phyloP scores from a whole-genome alignment of 176 grass and related monocot genomes.

The Calamus simplicifolius region DNA sequence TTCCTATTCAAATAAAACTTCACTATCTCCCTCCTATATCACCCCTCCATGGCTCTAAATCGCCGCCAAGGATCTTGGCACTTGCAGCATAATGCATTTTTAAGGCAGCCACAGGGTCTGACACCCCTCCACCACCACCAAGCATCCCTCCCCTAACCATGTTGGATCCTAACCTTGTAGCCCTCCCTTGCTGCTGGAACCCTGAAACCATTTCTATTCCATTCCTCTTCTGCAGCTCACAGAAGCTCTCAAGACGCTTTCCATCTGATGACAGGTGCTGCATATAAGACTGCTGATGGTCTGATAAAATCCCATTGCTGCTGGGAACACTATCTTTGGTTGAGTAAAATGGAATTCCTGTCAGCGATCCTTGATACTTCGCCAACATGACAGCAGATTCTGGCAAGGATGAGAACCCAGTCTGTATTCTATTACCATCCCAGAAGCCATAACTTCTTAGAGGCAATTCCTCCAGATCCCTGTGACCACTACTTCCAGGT shows the following conservation, averaged over 20 bases:
- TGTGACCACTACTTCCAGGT: constrained; percentile 12
- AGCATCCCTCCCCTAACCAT: constrained; percentile 31
- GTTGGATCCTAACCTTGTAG: constrained; percentile 23
- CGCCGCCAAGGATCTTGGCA: constrained; percentile 34
- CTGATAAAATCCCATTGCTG: constrained; percentile 11
- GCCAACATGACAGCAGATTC: constrained; percentile 30
- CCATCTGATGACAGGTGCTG: constrained; percentile 32
- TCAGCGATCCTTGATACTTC: constrained; percentile 33
- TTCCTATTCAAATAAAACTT: too few species aligned
- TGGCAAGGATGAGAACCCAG: constrained; percentile 23
- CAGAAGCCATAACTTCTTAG: constrained; percentile 28
- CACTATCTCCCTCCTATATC: constrained; percentile 64
- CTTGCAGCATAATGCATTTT: constrained; percentile 43
- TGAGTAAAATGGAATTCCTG: constrained; percentile 35
- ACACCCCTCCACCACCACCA: constrained; percentile 21
- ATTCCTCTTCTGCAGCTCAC: constrained; percentile 49
- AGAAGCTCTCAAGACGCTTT: constrained; percentile 29
- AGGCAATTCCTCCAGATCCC: constrained; percentile 33
- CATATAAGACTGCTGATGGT: constrained; percentile 30
- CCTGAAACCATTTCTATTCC: constrained; percentile 40
- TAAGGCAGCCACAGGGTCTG: constrained; percentile 48
- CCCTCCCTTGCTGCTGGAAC: constrained; percentile 50
- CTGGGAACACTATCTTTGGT: constrained; percentile 30
- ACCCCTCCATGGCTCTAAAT: constrained; percentile 48
- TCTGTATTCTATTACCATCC: constrained; percentile 43